These are phyloP conservation scores for Ocimum tenuiflorum DNA, from an alignment of 257 asterid species.

Conservation along the genomic window DNA sequence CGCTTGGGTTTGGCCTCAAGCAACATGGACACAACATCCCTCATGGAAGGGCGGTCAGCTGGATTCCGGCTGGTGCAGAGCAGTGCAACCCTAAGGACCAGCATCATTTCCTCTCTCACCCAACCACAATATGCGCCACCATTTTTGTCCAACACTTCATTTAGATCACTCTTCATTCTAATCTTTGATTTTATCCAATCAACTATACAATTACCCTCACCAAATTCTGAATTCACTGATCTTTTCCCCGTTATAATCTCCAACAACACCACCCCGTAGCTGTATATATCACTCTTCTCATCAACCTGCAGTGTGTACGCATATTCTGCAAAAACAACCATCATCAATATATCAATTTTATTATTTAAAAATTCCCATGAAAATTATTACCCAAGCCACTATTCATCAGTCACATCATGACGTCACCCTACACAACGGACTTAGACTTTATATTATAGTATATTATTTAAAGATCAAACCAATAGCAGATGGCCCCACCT, in stretches of 20 bases:
- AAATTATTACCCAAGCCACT: too few relatives aligned
- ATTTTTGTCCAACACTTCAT: conserved; percentile 54
- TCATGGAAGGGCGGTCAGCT: conserved; percentile 84
- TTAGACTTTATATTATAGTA: conserved; percentile 19
- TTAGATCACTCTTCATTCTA: conserved; percentile 23
- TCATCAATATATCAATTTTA: too few relatives aligned
- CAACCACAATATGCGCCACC: conserved; percentile 37
- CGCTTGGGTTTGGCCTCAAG: conserved; percentile 77
- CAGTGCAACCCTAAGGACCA: conserved; percentile 71
- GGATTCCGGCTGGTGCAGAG: conserved; percentile 82
- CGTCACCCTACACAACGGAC: conserved; percentile 52
- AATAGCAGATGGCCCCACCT: conserved; percentile 7
- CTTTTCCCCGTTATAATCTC: conserved; percentile 72
- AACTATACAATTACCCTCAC: conserved; percentile 80
- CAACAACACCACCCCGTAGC: conserved; percentile 84
- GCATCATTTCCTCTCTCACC: conserved; percentile 84
- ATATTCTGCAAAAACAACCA: conserved; percentile 45
- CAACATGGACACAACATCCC: conserved; percentile 86
- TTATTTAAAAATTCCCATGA: too few relatives aligned
- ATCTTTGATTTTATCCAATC: conserved; percentile 66
- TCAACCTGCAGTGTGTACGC: conserved; percentile 93
- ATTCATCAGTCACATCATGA: not conserved
- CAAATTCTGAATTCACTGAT: conserved; percentile 74
- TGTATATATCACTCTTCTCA: conserved; percentile 92
- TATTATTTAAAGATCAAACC: not conserved